Evolutionary conservation across 202 grass and related monocot species (phyloP), one percentile per base, ranked within the genome.

Genomic region (Brachypodium distachyon): DNA sequence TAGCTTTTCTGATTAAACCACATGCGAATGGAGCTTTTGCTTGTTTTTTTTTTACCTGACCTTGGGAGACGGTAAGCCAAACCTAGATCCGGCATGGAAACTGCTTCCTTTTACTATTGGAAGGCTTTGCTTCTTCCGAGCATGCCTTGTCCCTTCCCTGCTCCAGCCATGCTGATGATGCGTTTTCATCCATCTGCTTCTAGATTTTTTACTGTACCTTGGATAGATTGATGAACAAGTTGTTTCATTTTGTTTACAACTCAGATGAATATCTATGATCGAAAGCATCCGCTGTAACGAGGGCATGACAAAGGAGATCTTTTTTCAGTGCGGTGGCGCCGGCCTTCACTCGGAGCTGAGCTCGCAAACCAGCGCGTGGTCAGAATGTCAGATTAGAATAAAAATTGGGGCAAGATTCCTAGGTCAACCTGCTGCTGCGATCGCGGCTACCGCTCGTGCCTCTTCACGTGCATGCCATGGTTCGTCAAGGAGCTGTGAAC

Each of bases 51-150:
- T 78, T 79, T 61, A 70, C 54, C 59, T 18, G 27, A 3, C 44
- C 61, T 75, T 61, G 76, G 75, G 52, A 80, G 46, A 54, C 18
- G 86, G 75, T 84, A 19, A 79, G 41, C 59, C 29, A 79, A 70
- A 51, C 43, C 61, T 61, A 83, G 86, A 84, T 84, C 81, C 83
- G 37, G 37, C 81, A 84, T 88, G 76, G 81, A 75, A 75, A 88
- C 46, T 88, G 75, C 80, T 88, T 84, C 81, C 86, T 79, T 88
- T 83, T 62, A 75, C 69, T 83, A 87, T 62, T 83, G 28, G 18
- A 4, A n/a, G 32, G 29, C 46, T 74, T 88, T 75, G 80, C 38
- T 67, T 70, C 69, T 61, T 55, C 75, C 80, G 5, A 87, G 80
- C 23, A 79, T 23, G 74, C 12, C 74, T 18, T 26, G 59, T 50